Evolutionary conservation across 495 filamentous ascomycete species (phyloP), one percentile per base, ranked within the genome.

Genomic region (Penicilliopsis zonata): DNA sequence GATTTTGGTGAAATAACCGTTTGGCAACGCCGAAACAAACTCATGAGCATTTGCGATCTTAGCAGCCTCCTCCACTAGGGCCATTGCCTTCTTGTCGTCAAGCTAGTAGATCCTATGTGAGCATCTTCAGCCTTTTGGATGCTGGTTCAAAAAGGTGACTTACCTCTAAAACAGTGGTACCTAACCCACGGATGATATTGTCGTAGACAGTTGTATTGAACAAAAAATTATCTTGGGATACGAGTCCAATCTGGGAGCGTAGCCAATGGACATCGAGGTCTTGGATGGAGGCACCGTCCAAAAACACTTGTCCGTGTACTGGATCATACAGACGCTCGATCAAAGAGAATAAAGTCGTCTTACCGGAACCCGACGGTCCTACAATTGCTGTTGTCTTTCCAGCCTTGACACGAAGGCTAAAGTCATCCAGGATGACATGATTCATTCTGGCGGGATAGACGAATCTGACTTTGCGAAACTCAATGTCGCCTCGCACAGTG

Each of bases 361-460:
- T 78, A 6, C 74, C 73, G 20, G 63, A 70, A 1, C 72, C 72
- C 4, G 65, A 67, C 8, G 63, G 50, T 10, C 73, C 72, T 3
- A 76, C 69, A n/a, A 76, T 50, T 3, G 65, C 72, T 9, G 76
- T 77, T 25, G 71, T 76, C 57, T 84, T 79, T 13, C 81, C 81
- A 15, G 82, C 77, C 3, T 74, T 69, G 34, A 90, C 67, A 0
- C 65, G 41, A 4, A 90, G 67, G 34, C 58, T 78, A 34, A 87
- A 77, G 27, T 76, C 70, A 23, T 78, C 58, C 66, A 88, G 79
- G 13, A 90, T 77, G n/a, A 69, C 65, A 12, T 84, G 80, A 37
- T 86, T 77, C 6, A 66, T 53, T 30, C 72, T 48, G 13, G 63
- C 58, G 2, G 72, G 66, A 31, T 78, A 78, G 1, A 48, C 46